phyloP scores from a whole-genome alignment of 768 basidiomycete species.

The Sistotremastrum niveocremeum region DNA sequence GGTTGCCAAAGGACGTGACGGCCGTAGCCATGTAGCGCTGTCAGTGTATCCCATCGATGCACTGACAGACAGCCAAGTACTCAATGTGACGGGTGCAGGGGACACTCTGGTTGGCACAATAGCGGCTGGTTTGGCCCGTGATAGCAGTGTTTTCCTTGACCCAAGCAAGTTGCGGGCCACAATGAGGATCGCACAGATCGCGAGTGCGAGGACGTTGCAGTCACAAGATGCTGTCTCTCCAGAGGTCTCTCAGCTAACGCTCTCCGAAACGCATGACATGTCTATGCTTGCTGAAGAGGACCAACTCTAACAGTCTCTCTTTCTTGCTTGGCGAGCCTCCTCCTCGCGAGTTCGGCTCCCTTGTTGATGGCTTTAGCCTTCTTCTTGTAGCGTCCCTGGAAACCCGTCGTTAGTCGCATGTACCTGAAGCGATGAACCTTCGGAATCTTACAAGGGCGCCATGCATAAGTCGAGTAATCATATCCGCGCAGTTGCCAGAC shows the following conservation, averaged over 20 bases:
- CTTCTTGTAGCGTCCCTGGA: slow-evolving; percentile 43
- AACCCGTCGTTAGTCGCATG: background rate
- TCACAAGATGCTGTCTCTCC: slow-evolving; percentile 56
- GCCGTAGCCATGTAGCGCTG: slow-evolving; percentile 40
- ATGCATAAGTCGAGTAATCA: slow-evolving; percentile 65
- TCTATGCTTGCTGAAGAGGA: slow-evolving; percentile 17
- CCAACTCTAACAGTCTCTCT: slow-evolving; percentile 53
- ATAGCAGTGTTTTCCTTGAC: slow-evolving; percentile 31
- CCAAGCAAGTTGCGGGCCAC: slow-evolving; percentile 29
- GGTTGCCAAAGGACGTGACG: slow-evolving; percentile 32
- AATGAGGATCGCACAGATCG: slow-evolving; percentile 47
- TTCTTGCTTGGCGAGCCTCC: slow-evolving; percentile 37
- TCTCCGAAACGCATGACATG: background rate
- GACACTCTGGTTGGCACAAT: slow-evolving; percentile 82
- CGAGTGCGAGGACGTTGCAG: slow-evolving; percentile 46
- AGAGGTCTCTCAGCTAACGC: slow-evolving; percentile 26
- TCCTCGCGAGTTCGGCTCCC: slow-evolving; percentile 20
- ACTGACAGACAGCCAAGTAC: slow-evolving; percentile 24
- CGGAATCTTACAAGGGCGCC: slow-evolving; percentile 45
- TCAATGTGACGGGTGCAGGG: slow-evolving; percentile 86
- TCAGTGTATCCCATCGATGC: slow-evolving; percentile 54
- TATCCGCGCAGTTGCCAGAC: slow-evolving; percentile 69
- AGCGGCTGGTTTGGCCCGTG: slow-evolving; percentile 43
- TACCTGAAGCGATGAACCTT: background rate
- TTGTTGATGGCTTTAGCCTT: slow-evolving; percentile 30